Evolutionary conservation across 1,284 basidiomycete species (phyloP).

Genomic region (Rhodotorula sp.): DNA sequence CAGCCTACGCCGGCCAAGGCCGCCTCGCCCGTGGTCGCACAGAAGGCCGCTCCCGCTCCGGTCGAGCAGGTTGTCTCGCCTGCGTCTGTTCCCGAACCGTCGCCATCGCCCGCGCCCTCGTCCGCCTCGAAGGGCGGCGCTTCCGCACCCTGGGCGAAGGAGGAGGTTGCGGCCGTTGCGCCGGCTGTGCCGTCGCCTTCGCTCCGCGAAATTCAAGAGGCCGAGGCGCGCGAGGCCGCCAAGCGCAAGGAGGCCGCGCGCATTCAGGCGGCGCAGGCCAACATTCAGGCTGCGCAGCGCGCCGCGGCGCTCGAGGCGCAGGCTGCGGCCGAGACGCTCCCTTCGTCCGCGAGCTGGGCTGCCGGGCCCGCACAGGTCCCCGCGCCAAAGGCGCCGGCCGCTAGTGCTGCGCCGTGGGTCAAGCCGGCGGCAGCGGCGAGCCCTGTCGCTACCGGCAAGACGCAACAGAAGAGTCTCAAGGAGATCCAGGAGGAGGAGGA

Average conservation of each 20-base stretch:
- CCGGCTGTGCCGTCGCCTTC: slow-evolving; percentile 53
- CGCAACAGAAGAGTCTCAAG: slow-evolving; percentile 77
- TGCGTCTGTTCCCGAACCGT: not conserved
- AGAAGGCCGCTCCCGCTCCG: slow-evolving; percentile 15
- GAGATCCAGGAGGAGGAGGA: slow-evolving; percentile 99
- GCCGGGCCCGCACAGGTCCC: slow-evolving; percentile 68
- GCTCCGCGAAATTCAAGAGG: slow-evolving; percentile 92
- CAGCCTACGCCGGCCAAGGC: slow-evolving; percentile 44
- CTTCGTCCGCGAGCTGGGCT: slow-evolving; percentile 71
- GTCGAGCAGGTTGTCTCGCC: not conserved
- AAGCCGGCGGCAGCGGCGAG: slow-evolving; percentile 38
- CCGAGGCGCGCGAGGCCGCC: slow-evolving; percentile 79
- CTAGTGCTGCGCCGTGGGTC: slow-evolving; percentile 47
- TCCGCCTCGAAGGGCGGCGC: slow-evolving; percentile 9
- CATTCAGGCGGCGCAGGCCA: slow-evolving; percentile 58
- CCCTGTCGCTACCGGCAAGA: slow-evolving; percentile 45
- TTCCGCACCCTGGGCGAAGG: slow-evolving; percentile 48
- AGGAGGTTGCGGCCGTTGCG: slow-evolving; percentile 20
- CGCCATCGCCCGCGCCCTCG: slow-evolving; percentile 12
- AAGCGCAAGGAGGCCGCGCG: slow-evolving; percentile 66
- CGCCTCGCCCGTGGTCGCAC: slow-evolving; percentile 30
- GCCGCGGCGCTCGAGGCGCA: slow-evolving; percentile 50
- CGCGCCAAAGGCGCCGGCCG: slow-evolving; percentile 51
- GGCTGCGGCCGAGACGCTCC: slow-evolving; percentile 49
- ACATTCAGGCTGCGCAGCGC: slow-evolving; percentile 53